Evolutionary conservation across 1,284 basidiomycete genomes (phyloP), one percentile per base, ranked within the genome.

Genomic region (Malassezia obtusa): DNA sequence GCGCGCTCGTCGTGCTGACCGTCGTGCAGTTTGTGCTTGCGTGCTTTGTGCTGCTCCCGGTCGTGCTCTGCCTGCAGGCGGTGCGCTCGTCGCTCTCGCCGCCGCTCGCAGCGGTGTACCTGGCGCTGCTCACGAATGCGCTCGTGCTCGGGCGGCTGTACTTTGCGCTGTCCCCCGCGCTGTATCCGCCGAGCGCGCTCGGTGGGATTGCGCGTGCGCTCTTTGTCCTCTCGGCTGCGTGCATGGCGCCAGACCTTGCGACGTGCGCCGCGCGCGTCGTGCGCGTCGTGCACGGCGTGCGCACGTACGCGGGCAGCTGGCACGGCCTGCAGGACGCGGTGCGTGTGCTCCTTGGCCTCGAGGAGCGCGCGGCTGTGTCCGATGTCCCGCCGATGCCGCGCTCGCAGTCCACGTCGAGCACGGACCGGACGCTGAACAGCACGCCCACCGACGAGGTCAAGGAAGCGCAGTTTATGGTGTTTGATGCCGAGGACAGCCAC

Each of bases 41-140:
- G 30, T 68, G 67, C 51, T 69, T 68, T 32, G 37, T 71, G 24
- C 48, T 71, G 30, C 60, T 71, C 11, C 68, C 68, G 12, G 38
- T 65, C 37, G 52, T 65, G 19, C 58, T 71, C 11, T 56, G 57
- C 15, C 56, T 71, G 9, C 59, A 66, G 8, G 62, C 68, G 24
- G 68, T 61, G 12, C 47, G 57, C 24, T 71, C 68, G 21, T 50
- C 41, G 4, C 60, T 68, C 1, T 62, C 64, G 14, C 64, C 68
- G 2, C 40, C 68, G 0, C 33, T 57, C 10, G 59, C 62, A 5
- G 50, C 65, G 6, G 26, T 67, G 32, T 70, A 70, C 55, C 54
- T 71, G 4, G 46, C 36, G 9, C 24, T 59, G 7, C 50, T 70
- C 10, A 59, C 54, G 15, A 41, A 32, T 3, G 63, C 64, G 41